phyloP scores from a whole-genome alignment of 225 moss, liverwort and hornwort species.

The Pleurozium schreberi region DNA sequence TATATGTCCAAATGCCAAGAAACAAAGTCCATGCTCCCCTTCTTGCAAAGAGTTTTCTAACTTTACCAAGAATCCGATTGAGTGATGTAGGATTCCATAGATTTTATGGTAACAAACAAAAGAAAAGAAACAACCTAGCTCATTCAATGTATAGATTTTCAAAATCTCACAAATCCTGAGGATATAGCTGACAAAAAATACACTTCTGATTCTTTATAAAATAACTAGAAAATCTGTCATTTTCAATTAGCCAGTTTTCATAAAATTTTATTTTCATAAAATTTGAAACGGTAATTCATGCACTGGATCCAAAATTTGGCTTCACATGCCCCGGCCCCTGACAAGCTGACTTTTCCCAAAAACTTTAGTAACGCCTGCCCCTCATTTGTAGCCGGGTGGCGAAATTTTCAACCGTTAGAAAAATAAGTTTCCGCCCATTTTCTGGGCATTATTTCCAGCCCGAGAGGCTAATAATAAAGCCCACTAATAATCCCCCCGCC shows the following conservation, averaged over 20 bases:
- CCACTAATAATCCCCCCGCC: background rate
- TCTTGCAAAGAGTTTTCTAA: fast-evolving
- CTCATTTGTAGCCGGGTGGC: background rate
- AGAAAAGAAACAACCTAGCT: background rate
- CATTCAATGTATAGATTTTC: background rate
- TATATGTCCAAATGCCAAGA: fast-evolving
- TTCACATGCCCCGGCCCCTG: background rate
- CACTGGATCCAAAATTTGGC: background rate
- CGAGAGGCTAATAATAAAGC: background rate
- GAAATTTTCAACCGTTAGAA: background rate
- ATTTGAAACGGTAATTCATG: background rate
- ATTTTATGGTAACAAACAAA: background rate
- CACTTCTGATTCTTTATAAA: background rate
- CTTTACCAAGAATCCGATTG: fast-evolving
- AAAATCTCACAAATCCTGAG: background rate
- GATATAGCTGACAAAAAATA: too few relatives aligned
- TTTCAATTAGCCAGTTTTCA: background rate
- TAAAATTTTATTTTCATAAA: background rate
- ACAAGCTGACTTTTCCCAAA: background rate
- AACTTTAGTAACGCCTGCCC: background rate
- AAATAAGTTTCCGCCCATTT: background rate
- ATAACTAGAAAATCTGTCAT: background rate
- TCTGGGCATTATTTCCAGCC: background rate
- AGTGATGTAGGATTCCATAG: fast-evolving
- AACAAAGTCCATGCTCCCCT: background rate